Base-by-base conservation (phyloP, 129 eudicot species). In the Helianthus annuus region DNA sequence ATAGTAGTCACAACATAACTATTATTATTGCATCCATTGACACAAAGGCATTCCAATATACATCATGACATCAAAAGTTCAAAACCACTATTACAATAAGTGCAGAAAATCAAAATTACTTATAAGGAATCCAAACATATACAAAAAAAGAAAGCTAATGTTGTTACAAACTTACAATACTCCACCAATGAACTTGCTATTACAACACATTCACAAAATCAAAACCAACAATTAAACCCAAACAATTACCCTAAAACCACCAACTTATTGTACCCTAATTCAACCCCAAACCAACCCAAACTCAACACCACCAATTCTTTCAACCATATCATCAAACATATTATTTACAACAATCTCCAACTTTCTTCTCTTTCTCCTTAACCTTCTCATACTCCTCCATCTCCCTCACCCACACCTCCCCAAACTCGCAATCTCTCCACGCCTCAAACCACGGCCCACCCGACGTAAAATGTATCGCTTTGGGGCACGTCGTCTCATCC, bases 381-480 rank as follows among this genome's bases (percentile, higher is more conserved):
- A 57, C 79, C 74, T 85, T 85, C 82, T 84, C 15, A 40, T 22
- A 88, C 76, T 90, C 98, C 48, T 89, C 92, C 78, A 65, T 24
- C 79, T 90, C 98, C 46, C 81, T 90, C 75, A 86, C 56, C 98
- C 98, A 94, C 78, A 94, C 63, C 40, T 87, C 97, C 73, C 76
- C 96, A 74, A 94, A 90, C 70, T 94, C 98, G 57, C 98, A 94
- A 71, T 85, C 89, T 83, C 85, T 94, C 91, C 91, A 87, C 32
- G 82, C 92, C 67, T 94, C 97, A 74, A 94, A 94, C 98, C 98
- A 94, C 17, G 98, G 97, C 39, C 98, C 98, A 2, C 98, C 97
- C 3, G 78, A 87, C 1, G 97, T 94, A 64, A 87, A 93, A 80
- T 93, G 98, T 53, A 94, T 79, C 0, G 97, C 97, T 76, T 82